Evolutionary conservation across 352 stramenopile species (phyloP).

Genomic region (Pythium periplocum): DNA sequence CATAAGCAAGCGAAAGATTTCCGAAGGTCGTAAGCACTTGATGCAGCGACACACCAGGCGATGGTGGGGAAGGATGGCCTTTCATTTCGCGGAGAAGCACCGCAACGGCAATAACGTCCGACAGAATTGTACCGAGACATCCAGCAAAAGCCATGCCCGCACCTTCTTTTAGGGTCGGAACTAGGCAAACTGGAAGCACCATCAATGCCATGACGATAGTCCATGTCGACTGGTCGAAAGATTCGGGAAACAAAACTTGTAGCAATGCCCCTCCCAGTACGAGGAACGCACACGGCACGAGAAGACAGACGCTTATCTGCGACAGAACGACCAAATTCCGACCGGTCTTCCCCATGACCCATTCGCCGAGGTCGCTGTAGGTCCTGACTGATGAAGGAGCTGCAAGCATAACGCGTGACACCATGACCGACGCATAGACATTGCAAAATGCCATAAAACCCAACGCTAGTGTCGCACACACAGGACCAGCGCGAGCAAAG

Average conservation of each 20-base stretch:
- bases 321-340: conserved; percentile 21
- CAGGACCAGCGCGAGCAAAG: conserved; percentile 25
- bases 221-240: conserved; percentile 17
- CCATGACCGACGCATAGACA: conserved; percentile 24
- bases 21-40: conserved; percentile 28
- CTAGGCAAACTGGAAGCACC: conserved; percentile 23
- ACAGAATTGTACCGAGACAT: conserved; percentile 27
- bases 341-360: conserved; percentile 20
- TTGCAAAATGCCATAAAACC: conserved; percentile 32
- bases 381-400: conserved; percentile 25
- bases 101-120: conserved; percentile 21
- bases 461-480: conserved; percentile 17
- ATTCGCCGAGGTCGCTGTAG: conserved; percentile 34
- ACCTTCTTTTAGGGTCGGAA: conserved; percentile 30
- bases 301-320: conserved; percentile 19
- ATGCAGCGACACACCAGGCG: conserved; percentile 20
- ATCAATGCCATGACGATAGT: conserved; percentile 30
- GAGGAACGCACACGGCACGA: conserved; percentile 24
- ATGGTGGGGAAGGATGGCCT: conserved; percentile 5
- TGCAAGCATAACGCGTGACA: conserved; percentile 26
- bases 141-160: conserved; percentile 23
- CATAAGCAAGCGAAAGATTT: conserved; percentile 34
- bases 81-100: conserved; percentile 25
- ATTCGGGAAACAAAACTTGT: conserved; percentile 15
- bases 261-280: conserved; percentile 25